Conservation (phyloP, 2,329 filamentous ascomycete species). For the Xylaria digitata region DNA sequence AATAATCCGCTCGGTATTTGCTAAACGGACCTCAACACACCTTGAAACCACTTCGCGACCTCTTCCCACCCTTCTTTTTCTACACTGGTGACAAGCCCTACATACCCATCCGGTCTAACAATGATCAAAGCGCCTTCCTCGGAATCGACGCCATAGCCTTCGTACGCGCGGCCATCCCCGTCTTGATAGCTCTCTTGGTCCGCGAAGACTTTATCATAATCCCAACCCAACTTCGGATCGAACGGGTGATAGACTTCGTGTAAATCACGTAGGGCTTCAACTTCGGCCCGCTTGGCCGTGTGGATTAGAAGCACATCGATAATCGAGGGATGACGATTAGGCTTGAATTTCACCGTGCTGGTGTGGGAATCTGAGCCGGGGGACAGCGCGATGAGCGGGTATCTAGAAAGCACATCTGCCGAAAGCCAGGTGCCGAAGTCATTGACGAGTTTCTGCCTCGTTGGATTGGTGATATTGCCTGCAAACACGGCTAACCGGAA, state of each 20-base stretch:
- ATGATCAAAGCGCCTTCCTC: constrained; percentile 67
- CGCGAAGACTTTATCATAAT: constrained; percentile 67
- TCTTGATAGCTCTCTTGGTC: constrained; percentile 67
- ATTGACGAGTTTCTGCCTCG: constrained; percentile 59
- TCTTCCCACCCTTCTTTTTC: constrained; percentile 47
- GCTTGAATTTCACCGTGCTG: constrained; percentile 37
- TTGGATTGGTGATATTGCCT: constrained; percentile 61
- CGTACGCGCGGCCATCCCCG: constrained; percentile 62
- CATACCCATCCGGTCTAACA: constrained; percentile 75
- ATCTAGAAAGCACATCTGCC: constrained; percentile 57
- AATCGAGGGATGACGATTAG: constrained; percentile 56
- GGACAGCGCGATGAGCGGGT: constrained; percentile 44
- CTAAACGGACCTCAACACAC: constrained; percentile 31
- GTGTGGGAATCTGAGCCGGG: constrained; percentile 38
- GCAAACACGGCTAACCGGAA: constrained; percentile 72
- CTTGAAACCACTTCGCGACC: constrained; percentile 43
- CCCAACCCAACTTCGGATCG: constrained; percentile 61
- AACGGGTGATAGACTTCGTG: constrained; percentile 62
- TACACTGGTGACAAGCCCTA: constrained; percentile 56
- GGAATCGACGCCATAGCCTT: constrained; percentile 67
- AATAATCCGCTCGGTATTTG: background rate
- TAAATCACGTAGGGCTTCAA: constrained; percentile 62
- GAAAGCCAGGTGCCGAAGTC: constrained; percentile 55
- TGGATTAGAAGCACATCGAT: constrained; percentile 73
- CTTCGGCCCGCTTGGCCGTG: constrained; percentile 59